A percentile compares a stretch with the other conserved stretches of the same genome.
Evolutionary conservation across 306 rosid species (phyloP).

Genomic region (Potentilla sterilis): DNA sequence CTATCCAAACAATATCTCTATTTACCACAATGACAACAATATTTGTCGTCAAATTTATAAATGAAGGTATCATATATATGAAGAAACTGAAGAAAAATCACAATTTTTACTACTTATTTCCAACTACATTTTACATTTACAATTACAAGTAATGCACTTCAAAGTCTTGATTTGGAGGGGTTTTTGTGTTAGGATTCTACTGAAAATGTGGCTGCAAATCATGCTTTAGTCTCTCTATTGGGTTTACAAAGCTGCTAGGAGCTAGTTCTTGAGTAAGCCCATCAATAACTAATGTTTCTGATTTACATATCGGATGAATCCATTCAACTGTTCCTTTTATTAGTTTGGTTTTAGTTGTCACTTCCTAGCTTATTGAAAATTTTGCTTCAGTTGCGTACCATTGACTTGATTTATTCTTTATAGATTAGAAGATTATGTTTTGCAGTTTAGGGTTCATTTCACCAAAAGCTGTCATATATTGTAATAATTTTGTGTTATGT

Average conservation of each 20-base stretch:
- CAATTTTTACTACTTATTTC: neutral
- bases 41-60: no score
- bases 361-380: neutral
- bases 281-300: neutral
- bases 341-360: neutral
- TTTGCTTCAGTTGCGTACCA: neutral
- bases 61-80: no score
- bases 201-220: neutral
- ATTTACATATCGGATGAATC: neutral
- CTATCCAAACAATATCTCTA: no score
- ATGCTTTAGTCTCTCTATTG: neutral
- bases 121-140: neutral
- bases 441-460: neutral
- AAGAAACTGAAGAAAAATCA: no score
- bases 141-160: neutral
- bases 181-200: neutral
- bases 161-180: neutral
- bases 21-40: no score
- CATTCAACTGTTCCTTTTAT: neutral
- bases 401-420: neutral
- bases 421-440: neutral
- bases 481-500: neutral
- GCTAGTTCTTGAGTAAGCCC: neutral
- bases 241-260: neutral
- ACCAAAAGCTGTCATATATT: neutral